Evolutionary conservation across 345 rosid species (phyloP), one percentile per base, ranked within the genome.

Genomic region (Salix arbutifolia): DNA sequence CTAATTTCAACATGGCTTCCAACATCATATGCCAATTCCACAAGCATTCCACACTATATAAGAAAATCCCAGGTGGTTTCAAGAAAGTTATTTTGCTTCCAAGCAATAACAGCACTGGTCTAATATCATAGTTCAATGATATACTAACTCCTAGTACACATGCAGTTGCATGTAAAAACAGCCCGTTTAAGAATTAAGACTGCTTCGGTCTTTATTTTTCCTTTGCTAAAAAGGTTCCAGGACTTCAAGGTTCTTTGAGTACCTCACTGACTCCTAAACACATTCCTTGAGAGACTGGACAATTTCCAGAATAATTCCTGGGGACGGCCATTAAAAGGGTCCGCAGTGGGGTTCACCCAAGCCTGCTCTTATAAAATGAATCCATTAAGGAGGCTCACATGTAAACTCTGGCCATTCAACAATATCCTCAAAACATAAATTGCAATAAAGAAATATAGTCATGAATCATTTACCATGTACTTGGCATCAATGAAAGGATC

Each of bases 401-500:
- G 44, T 14, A 58, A 52, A 19, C 3, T 2, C 0, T 18, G 58
- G 58, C 10, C 64, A 48, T 71, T 52, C 40, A 50, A 26, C 35
- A 5, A 42, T 25, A 44, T 17, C 44, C 44, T 46, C 14, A 33
- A 44, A 62, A 35, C 65, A 31, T 46, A 21, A 64, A 7, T 48
- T 65, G 67, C 25, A 56, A 64, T 3, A 23, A 25, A n/a, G 23
- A 58, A 69, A 56, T 42, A 21, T 6, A 52, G 77, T 31, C 52
- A 56, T 8, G 60, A 58, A 81, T 67, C 67, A 81, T 60, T 69
- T 87, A 96, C 99, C 99, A 96, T 96, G 90, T 93, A 93, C 69
- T 92, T 92, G 70, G 91, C 93, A 81, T 93, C 92, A 86, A 96
- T 82, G 75, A 96, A 96, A 50, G 98, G 99, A 87, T 96, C 99